phyloP scores from a whole-genome alignment of 2,329 filamentous ascomycete genomes.

The Scedosporium apiospermum region DNA sequence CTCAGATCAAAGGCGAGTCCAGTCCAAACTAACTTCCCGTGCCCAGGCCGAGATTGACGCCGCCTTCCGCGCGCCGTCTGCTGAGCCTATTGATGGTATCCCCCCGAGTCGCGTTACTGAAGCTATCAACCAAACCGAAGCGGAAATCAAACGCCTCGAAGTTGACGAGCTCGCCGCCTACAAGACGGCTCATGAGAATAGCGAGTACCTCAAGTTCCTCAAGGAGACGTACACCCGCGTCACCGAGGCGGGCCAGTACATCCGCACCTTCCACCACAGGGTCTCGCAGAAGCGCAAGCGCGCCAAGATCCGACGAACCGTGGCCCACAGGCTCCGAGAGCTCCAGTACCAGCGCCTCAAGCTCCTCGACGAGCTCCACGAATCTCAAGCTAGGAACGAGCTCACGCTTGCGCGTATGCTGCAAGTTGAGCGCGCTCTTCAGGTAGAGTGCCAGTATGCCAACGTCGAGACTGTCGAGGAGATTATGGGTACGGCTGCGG shows the following conservation, averaged over 20 bases:
- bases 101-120: background rate
- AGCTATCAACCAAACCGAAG: background rate
- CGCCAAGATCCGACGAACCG: conserved; percentile 1
- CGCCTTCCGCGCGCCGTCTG: background rate
- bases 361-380: background rate
- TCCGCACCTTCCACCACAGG: background rate
- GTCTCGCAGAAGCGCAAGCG: background rate
- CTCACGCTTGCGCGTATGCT: background rate
- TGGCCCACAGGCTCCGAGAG: background rate
- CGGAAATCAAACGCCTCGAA: background rate
- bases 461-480: too few relatives aligned
- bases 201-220: background rate
- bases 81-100: background rate
- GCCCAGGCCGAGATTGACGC: background rate
- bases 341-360: background rate
- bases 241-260: background rate
- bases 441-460: background rate
- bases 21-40: background rate
- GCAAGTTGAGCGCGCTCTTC: background rate
- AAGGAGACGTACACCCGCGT: background rate
- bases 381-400: too few relatives aligned
- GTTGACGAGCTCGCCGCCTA: background rate
- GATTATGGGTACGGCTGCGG: too few relatives aligned
- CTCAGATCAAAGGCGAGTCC: background rate
- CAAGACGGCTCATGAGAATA: background rate